Evolutionary conservation across 306 rosid genomes (phyloP).

Genomic region (Rubus parviflorus): DNA sequence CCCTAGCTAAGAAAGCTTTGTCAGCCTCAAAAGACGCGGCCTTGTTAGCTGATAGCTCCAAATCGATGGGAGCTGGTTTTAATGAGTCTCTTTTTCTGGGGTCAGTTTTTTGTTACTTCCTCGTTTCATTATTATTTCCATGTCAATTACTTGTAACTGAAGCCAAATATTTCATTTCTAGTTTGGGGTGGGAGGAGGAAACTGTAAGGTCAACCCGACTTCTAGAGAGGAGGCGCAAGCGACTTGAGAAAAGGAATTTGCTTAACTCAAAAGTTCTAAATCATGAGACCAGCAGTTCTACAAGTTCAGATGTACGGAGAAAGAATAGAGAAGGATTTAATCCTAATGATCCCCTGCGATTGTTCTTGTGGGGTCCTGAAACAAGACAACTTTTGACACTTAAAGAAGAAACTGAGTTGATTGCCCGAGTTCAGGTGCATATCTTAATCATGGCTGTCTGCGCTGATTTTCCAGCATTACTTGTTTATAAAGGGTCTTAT

Average conservation of each 20-base stretch:
- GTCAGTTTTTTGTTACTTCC: conserved; percentile 46
- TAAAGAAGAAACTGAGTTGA: conserved; percentile 72
- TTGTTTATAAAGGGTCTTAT: conserved; percentile 19
- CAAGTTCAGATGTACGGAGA: conserved; percentile 45
- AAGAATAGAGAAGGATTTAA: conserved; percentile 53
- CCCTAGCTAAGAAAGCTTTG: conserved; percentile 76
- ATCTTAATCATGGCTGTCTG: conserved; percentile 22
- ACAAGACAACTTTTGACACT: conserved; percentile 71
- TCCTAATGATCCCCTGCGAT: conserved; percentile 65
- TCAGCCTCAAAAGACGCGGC: conserved; percentile 73
- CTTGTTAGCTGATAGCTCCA: conserved; percentile 45
- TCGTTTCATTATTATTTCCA: conserved; percentile 21
- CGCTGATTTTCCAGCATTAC: conserved; percentile 17
- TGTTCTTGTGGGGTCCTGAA: conserved; percentile 80
- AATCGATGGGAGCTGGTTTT: conserved; percentile 32
- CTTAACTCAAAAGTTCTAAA: conserved; percentile 38
- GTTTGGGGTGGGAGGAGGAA: conserved; percentile 43
- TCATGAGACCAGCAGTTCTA: conserved; percentile 38
- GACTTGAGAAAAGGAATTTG: conserved; percentile 57
- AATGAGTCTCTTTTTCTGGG: conserved; percentile 43
- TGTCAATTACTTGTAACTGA: conserved; percentile 25
- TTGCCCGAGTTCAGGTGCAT: conserved; percentile 67
- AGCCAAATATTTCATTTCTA: conserved; percentile 25
- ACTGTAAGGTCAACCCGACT: conserved; percentile 64
- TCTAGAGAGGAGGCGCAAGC: conserved; percentile 65